phyloP scores from a whole-genome alignment of 2,329 filamentous ascomycete species.

The Whalleya microplaca region DNA sequence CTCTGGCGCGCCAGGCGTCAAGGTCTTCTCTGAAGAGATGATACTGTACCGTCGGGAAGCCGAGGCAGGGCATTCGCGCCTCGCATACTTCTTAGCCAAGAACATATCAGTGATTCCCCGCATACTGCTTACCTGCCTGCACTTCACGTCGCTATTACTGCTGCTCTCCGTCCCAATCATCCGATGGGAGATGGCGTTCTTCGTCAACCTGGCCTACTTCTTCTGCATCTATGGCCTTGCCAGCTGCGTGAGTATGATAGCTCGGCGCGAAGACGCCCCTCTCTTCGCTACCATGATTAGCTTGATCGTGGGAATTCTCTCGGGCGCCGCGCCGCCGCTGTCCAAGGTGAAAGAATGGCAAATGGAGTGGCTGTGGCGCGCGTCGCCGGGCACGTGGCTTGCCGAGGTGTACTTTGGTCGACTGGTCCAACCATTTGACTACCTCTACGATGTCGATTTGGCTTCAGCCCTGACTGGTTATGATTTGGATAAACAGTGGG shows the following conservation, averaged over 20 bases:
- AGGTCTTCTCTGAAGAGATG: constrained; percentile 60
- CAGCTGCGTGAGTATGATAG: constrained; percentile 55
- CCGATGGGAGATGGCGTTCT: constrained; percentile 51
- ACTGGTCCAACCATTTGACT: constrained; percentile 51
- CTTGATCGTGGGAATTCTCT: constrained; percentile 58
- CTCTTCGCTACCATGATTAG: constrained; percentile 58
- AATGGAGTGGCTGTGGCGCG: constrained; percentile 59
- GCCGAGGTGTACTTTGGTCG: constrained; percentile 60
- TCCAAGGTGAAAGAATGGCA: constrained; percentile 54
- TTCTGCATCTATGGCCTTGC: constrained; percentile 62
- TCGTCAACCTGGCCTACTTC: constrained; percentile 58
- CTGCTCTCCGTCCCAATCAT: constrained; percentile 55
- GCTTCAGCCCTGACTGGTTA: constrained; percentile 50
- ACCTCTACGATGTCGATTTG: constrained; percentile 54
- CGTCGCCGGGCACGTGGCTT: constrained; percentile 58
- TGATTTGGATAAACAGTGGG: constrained; percentile 46
- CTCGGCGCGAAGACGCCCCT: constrained; percentile 59
- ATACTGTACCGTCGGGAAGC: constrained; percentile 58
- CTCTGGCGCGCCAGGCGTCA: constrained; percentile 57
- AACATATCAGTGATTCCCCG: constrained; percentile 54
- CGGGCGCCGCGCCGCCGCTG: constrained; percentile 56
- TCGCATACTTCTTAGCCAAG: constrained; percentile 62
- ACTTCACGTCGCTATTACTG: constrained; percentile 57
- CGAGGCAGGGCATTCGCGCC: constrained; percentile 58
- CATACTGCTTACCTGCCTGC: constrained; percentile 54